Percentiles rank a stretch among this genome's conserved stretches.
Evolutionary conservation across 2,329 filamentous ascomycete genomes (phyloP).

Genomic region (Escovopsis sp.): DNA sequence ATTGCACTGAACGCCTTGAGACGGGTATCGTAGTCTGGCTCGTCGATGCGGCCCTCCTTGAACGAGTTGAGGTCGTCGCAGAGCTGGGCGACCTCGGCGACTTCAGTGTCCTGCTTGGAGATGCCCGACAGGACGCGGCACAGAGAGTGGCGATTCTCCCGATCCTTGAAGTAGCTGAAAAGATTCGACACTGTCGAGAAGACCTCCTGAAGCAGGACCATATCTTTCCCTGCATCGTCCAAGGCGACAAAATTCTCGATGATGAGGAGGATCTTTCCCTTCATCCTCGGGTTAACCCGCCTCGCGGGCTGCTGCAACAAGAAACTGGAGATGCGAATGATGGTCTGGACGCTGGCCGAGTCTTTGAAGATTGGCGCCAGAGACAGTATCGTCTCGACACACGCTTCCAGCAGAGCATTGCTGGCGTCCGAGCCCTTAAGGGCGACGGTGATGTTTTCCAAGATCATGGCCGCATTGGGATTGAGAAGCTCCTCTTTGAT

Average conservation of each 20-base stretch:
- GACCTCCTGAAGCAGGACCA: constrained; percentile 44
- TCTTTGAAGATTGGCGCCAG: constrained; percentile 56
- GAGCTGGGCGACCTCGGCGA: constrained; percentile 50
- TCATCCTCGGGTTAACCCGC: constrained; percentile 68
- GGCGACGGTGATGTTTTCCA: constrained; percentile 53
- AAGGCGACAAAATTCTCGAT: constrained; percentile 66
- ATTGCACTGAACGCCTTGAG: constrained; percentile 62
- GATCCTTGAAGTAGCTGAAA: constrained; percentile 83
- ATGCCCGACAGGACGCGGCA: constrained; percentile 60
- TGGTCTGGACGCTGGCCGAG: constrained; percentile 54
- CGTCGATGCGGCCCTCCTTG: constrained; percentile 55
- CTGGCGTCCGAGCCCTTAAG: constrained; percentile 46
- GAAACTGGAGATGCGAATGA: constrained; percentile 68
- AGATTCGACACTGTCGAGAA: constrained; percentile 65
- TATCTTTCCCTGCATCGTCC: constrained; percentile 26
- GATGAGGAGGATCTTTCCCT: constrained; percentile 65
- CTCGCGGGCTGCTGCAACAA: constrained; percentile 75
- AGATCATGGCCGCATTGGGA: constrained; percentile 42
- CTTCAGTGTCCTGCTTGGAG: constrained; percentile 44
- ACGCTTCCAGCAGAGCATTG: constrained; percentile 63
- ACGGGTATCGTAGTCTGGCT: constrained; percentile 76
- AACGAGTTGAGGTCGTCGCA: constrained; percentile 75
- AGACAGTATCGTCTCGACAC: constrained; percentile 64
- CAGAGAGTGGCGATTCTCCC: constrained; percentile 57
- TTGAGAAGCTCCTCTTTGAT: constrained; percentile 42